Evolutionary conservation across 2,329 filamentous ascomycete species (phyloP).

Genomic region (Colletotrichum sojae): DNA sequence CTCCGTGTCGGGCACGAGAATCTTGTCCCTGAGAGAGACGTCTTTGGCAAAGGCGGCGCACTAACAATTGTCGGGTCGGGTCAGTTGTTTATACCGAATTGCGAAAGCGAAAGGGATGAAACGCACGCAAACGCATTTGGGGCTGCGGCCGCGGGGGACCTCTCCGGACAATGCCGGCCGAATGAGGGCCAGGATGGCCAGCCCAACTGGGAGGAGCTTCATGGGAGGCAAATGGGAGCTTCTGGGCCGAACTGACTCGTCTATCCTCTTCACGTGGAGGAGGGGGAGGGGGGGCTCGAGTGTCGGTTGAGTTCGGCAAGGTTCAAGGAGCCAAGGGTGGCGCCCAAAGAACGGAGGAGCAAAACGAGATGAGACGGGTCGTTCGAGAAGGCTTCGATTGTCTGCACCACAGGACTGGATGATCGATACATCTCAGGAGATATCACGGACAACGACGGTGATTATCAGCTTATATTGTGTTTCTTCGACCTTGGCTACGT

Average conservation of each 20-base stretch:
- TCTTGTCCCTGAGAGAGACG: slow-evolving; percentile 44
- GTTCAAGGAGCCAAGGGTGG: neutral
- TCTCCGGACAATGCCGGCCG: slow-evolving; percentile 2
- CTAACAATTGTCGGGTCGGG: slow-evolving; percentile 36
- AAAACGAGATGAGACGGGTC: neutral
- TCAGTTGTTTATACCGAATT: too few relatives aligned
- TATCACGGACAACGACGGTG: too few relatives aligned
- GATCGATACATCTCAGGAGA: neutral
- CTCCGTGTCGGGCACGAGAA: slow-evolving; percentile 41
- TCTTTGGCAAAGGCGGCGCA: slow-evolving; percentile 44
- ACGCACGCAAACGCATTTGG: slow-evolving; percentile 19
- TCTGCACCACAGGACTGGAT: neutral
- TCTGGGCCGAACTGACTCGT: neutral
- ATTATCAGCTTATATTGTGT: too few relatives aligned
- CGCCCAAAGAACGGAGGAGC: too few relatives aligned
- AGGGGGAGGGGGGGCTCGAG: neutral
- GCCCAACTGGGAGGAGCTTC: slow-evolving; percentile 1
- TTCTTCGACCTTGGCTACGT: too few relatives aligned
- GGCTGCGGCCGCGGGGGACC: slow-evolving; percentile 12
- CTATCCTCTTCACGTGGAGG: neutral
- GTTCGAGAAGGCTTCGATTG: slow-evolving; percentile 12
- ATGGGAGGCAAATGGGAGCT: neutral
- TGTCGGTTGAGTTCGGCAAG: neutral
- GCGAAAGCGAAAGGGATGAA: neutral
- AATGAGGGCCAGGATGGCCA: slow-evolving; percentile 7